Conservation (phyloP, 1,139 yeast species). For the Sugiyamaella novakii region DNA sequence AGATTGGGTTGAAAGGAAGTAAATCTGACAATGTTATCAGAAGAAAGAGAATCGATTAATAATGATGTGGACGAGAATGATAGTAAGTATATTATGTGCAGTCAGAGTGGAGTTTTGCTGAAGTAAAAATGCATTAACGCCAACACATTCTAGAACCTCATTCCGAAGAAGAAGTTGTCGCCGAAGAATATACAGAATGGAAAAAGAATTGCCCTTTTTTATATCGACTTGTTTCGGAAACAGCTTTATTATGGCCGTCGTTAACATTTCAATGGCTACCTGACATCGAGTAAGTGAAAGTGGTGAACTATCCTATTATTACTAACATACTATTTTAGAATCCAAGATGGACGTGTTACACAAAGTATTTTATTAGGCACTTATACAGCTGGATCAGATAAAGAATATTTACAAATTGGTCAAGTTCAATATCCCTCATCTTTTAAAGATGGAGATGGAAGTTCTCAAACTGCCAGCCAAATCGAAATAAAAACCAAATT, state of each 20-base stretch:
- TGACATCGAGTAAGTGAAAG: slow-evolving; percentile 35
- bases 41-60: neutral
- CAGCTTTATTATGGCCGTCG: slow-evolving; percentile 59
- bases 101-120: too few species aligned
- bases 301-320: neutral
- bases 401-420: slow-evolving; percentile 73
- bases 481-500: slow-evolving; percentile 27
- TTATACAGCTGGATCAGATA: slow-evolving; percentile 77
- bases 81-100: too few species aligned
- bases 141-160: slow-evolving; percentile 1
- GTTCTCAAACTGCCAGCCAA: slow-evolving; percentile 16
- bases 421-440: slow-evolving; percentile 61
- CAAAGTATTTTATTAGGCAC: slow-evolving; percentile 67
- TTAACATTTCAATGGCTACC: slow-evolving; percentile 46
- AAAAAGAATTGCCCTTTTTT: slow-evolving; percentile 86
- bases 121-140: too few species aligned
- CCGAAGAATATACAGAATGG: slow-evolving; percentile 81
- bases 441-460: slow-evolving; percentile 30
- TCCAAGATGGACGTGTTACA: slow-evolving; percentile 33
- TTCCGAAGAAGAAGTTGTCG: slow-evolving; percentile 23
- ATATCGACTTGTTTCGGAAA: slow-evolving; percentile 72
- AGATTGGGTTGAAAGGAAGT: neutral
- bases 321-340: slow-evolving; percentile 19
- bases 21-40: neutral
- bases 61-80: slow-evolving; percentile 2